Evolutionary conservation across 371 early-diverging fungal species (phyloP).

Genomic region (Rhizopus stolonifer): DNA sequence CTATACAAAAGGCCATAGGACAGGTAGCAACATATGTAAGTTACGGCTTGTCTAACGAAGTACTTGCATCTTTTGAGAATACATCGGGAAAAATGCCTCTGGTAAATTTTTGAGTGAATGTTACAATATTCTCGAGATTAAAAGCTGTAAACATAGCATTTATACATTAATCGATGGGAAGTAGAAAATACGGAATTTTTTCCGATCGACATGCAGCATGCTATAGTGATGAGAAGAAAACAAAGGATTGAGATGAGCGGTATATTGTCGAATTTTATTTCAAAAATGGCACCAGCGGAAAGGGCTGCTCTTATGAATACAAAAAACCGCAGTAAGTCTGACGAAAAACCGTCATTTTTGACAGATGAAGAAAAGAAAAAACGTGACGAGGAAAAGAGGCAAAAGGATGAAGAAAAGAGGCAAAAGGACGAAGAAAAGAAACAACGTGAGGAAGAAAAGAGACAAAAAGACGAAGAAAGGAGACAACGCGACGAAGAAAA

Average conservation of each 20-base stretch:
- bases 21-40: constrained; percentile 21
- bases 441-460: constrained; percentile 28
- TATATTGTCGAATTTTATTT: constrained; percentile 8
- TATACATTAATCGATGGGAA: constrained; percentile 60
- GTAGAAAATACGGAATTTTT: constrained; percentile 42
- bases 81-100: constrained; percentile 23
- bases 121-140: neutral
- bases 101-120: neutral
- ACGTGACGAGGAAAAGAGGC: constrained; percentile 13
- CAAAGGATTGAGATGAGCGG: constrained; percentile 23
- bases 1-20: constrained; percentile 30
- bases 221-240: constrained; percentile 24
- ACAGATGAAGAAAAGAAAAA: constrained; percentile 6
- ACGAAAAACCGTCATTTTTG: constrained; percentile 1
- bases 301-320: constrained; percentile 10
- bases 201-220: constrained; percentile 33
- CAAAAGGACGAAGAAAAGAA: constrained; percentile 21
- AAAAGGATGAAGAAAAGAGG: constrained; percentile 24
- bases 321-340: constrained; percentile 8
- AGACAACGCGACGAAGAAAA: constrained; percentile 34
- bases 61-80: constrained; percentile 14
- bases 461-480: constrained; percentile 25
- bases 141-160: constrained; percentile 26
- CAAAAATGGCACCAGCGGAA: constrained; percentile 4
- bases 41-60: constrained; percentile 30